Percentiles rank a stretch among this genome's conserved stretches.
phyloP scores from a whole-genome alignment of 108 stramenopile genomes.

The Cyclotella cryptica region DNA sequence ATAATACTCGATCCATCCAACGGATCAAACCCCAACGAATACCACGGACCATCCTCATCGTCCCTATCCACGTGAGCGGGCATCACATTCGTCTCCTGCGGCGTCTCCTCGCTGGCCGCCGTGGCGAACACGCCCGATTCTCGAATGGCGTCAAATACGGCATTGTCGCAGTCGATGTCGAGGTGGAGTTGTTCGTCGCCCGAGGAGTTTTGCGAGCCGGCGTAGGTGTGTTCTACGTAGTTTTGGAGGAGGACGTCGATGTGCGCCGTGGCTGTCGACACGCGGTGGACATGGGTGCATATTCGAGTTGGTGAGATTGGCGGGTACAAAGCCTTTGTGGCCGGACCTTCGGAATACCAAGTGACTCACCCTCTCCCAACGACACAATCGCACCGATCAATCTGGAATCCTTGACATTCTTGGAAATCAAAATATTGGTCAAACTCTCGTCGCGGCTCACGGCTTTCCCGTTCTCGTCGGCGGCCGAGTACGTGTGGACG shows the following conservation, averaged over 20 bases:
- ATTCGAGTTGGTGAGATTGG: not conserved
- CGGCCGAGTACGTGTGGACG: constrained; percentile 25
- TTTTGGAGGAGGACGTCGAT: constrained; percentile 60
- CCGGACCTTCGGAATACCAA: not conserved
- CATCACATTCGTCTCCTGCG: constrained; percentile 57
- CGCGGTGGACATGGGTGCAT: not conserved
- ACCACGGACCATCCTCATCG: constrained; percentile 46
- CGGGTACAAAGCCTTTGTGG: not conserved
- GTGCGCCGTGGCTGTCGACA: constrained; percentile 46
- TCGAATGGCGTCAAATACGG: constrained; percentile 61
- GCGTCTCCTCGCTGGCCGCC: constrained; percentile 76
- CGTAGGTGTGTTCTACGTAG: constrained; percentile 66
- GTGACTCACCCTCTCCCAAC: constrained; percentile 51
- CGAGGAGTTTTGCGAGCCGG: constrained; percentile 77
- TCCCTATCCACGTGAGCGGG: constrained; percentile 28
- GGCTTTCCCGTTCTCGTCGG: constrained; percentile 33
- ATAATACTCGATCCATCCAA: constrained; percentile 94
- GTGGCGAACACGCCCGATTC: constrained; percentile 54
- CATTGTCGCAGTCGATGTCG: constrained; percentile 81
- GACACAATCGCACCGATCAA: constrained; percentile 52
- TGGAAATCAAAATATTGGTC: constrained; percentile 43
- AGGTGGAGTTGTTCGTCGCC: constrained; percentile 89
- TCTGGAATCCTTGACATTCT: constrained; percentile 36
- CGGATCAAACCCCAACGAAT: constrained; percentile 91
- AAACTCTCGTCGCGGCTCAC: constrained; percentile 41